Base-by-base conservation (phyloP, 2,329 filamentous ascomycete species). In the Leptographium galeiforme region DNA sequence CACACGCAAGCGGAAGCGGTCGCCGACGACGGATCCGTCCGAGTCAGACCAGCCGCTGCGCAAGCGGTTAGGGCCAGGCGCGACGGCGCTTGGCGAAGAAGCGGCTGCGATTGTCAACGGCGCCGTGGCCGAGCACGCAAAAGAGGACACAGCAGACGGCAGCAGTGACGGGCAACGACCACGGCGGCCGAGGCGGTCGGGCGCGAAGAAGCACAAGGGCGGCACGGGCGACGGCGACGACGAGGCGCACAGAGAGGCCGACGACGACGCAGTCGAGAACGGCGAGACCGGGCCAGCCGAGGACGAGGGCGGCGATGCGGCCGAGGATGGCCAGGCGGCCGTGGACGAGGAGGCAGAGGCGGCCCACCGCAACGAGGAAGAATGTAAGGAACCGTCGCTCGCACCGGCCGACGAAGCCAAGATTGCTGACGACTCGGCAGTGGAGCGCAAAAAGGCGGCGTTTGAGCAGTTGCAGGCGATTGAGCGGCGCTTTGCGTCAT, bases 401-500 rank as follows among this genome's bases (percentile, higher is more conserved):
- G 41, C 5, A 11, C 12, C 12, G 38, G 16, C 30, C 34, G n/a
- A 32, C 2, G 19, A 13, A 43, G 12, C 16, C 25, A 14, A 43
- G 11, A n/a, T 19, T 44, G 19, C 40, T 48, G 57, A 51, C 41
- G 14, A 50, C 50, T 48, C 43, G 55, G 56, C 61, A 91, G 87
- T 87, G 59, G 80, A 87, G 62, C 83, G 82, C 63, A 93, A 91
- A 70, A 83, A 82, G 63, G 78, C 79, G 38, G 90, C 90, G 0
- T 84, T 90, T 63, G 87, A 89, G 53, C 82, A 89, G 59, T 77
- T 96, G 61, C 76, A 81, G 18, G 78, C 80, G 18, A 85, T 98
- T 45, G 91, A 97, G 65, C 85, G 85, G 66, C 87, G 93, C 64
- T 98, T 98, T 69, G 81, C 84, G 55, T 78, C 85, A 18, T 87